A percentile compares a stretch with the other conserved stretches of the same genome.
Conservation (phyloP, 2,329 filamentous ascomycete species). For the Lithohypha guttulata region DNA sequence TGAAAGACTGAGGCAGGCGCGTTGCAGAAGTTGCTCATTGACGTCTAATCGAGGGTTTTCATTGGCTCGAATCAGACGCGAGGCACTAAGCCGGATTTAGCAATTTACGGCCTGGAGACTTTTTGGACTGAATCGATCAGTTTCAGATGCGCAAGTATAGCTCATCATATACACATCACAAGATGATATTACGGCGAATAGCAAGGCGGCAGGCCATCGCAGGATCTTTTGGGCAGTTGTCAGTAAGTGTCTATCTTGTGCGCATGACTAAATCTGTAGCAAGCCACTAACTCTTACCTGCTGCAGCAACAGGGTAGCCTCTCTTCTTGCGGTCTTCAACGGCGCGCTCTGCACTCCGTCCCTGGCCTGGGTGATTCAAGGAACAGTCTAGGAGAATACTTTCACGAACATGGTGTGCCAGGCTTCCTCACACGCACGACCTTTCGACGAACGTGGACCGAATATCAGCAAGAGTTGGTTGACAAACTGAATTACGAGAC, state of each 20-base stretch:
- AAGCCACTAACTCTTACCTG: background rate
- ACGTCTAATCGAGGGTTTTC: background rate
- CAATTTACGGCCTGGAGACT: slow-evolving; percentile 1
- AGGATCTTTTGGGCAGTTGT: slow-evolving; percentile 10
- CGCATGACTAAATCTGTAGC: background rate
- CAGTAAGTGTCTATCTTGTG: slow-evolving; percentile 1
- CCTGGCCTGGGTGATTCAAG: slow-evolving; percentile 5
- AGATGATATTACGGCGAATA: slow-evolving; percentile 19
- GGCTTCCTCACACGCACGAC: slow-evolving; percentile 58
- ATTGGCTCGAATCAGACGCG: slow-evolving; percentile 2
- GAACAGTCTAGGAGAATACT: slow-evolving; percentile 14
- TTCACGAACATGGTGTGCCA: slow-evolving; percentile 46
- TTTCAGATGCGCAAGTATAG: slow-evolving; percentile 15
- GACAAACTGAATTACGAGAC: slow-evolving; percentile 66
- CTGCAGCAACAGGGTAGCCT: slow-evolving; percentile 11
- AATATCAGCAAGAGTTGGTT: slow-evolving; percentile 67
- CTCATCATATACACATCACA: slow-evolving; percentile 4
- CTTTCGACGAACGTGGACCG: slow-evolving; percentile 67
- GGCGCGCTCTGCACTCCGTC: slow-evolving; percentile 14
- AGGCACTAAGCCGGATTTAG: slow-evolving; percentile 3
- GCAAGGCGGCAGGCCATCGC: slow-evolving; percentile 20
- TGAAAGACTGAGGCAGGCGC: slow-evolving; percentile 4
- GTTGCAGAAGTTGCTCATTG: slow-evolving; percentile 6
- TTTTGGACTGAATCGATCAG: slow-evolving; percentile 6
- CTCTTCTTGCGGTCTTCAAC: slow-evolving; percentile 20